phyloP scores from a whole-genome alignment of 345 rosid species.

The Lepidium africanum region DNA sequence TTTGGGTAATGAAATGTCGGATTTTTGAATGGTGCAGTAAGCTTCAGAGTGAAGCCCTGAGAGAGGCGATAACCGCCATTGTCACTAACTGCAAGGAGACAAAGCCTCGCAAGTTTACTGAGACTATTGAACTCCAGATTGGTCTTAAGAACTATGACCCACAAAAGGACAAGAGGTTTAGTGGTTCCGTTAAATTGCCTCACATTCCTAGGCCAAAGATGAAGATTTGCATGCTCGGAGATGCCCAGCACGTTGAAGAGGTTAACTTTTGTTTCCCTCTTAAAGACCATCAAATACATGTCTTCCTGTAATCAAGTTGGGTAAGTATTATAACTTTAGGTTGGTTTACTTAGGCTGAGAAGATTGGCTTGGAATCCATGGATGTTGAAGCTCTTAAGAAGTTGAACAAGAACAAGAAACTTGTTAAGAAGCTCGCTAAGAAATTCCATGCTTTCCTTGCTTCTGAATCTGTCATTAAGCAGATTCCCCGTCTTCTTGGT shows the following conservation, averaged over 20 bases:
- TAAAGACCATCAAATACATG: neutral
- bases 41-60: constrained; percentile 80
- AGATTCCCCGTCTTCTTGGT: constrained; percentile 79
- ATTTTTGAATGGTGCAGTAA: constrained; percentile 46
- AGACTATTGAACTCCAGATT: constrained; percentile 91
- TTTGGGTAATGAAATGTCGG: neutral
- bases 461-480: constrained; percentile 77
- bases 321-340: neutral
- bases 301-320: neutral
- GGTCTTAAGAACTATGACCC: constrained; percentile 95
- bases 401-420: constrained; percentile 72
- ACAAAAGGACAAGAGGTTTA: constrained; percentile 90
- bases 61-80: constrained; percentile 70
- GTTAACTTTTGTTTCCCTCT: constrained; percentile 19
- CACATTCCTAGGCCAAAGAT: constrained; percentile 91
- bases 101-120: constrained; percentile 58
- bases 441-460: constrained; percentile 74
- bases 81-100: constrained; percentile 49
- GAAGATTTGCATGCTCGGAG: constrained; percentile 97
- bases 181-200: constrained; percentile 87
- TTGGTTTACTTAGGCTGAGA: constrained; percentile 47
- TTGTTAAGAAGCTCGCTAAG: constrained; percentile 79
- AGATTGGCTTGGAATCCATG: constrained; percentile 61
- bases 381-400: constrained; percentile 72
- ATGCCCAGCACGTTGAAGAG: constrained; percentile 94